Conservation (phyloP, 2,329 filamentous ascomycete genomes). For the Fusarium tjaetaba region DNA sequence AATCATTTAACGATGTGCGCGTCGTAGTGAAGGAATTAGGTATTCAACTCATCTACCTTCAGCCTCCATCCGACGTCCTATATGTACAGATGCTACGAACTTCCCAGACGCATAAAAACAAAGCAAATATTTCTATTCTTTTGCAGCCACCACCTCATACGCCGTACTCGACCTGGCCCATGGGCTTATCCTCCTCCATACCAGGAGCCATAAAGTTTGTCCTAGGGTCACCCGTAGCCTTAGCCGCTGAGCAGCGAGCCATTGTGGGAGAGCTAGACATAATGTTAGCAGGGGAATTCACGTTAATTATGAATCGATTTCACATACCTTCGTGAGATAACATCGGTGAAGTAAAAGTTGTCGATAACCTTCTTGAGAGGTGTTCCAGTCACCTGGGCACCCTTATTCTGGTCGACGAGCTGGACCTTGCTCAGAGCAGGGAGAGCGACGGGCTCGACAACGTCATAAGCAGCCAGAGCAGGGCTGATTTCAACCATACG, state of each 20-base stretch:
- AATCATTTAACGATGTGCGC: conserved; percentile 26
- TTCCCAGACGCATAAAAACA: conserved; percentile 46
- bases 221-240: conserved; percentile 81
- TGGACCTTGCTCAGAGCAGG: conserved; percentile 88
- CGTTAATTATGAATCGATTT: conserved; percentile 2
- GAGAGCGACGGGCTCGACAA: conserved; percentile 84
- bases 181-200: conserved; percentile 69
- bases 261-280: conserved; percentile 89
- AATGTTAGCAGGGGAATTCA: conserved; percentile 36
- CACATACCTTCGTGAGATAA: conserved; percentile 91
- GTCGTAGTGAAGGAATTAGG: conserved; percentile 35
- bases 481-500: conserved; percentile 97
- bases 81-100: conserved; percentile 53
- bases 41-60: conserved; percentile 47
- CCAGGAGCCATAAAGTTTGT: conserved; percentile 84
- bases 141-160: conserved; percentile 54
- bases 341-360: conserved; percentile 98
- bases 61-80: conserved; percentile 47
- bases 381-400: conserved; percentile 74
- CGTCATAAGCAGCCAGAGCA: conserved; percentile 86
- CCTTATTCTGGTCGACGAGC: conserved; percentile 96
- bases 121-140: conserved; percentile 51
- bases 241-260: conserved; percentile 95
- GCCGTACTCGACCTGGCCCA: conserved; percentile 70
- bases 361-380: conserved; percentile 87